Evolutionary conservation across 371 early-diverging fungal species (phyloP), one percentile per base, ranked within the genome.

Genomic region (Mucor indicus): DNA sequence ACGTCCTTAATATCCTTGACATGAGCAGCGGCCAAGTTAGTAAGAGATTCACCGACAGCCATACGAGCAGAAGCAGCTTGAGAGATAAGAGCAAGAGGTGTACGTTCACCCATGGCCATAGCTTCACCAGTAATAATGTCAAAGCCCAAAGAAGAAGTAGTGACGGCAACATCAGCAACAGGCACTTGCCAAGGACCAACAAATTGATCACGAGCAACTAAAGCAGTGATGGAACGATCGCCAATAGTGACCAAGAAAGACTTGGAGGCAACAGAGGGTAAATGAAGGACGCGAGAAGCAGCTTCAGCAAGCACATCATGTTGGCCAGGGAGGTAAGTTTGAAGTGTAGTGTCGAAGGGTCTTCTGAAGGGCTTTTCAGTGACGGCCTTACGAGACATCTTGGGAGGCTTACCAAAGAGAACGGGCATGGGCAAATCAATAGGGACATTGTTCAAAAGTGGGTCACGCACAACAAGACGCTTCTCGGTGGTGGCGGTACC

Each of bases 151-250:
- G 86, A 80, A 3, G 94, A 84, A 6, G 83, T 80, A 6, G 89
- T 90, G 6, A 98, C 93, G 2, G 93, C 87, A 8, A 94, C 96
- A 65, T 98, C 96, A 22, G 97, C 91, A 19, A 98, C 95, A 35
- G 98, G 97, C 13, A 92, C 83, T 69, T 97, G 96, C 95, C 95
- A 96, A 1, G 95, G 93, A 4, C 98, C 97, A 20, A 96, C 97
- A 84, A 95, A 86, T 60, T 96, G 98, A 48, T 98, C 98, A 41
- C 96, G 90, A 11, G 89, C 89, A 3, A 96, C 93, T 57, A 96
- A 61, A 8, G 96, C 97, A 16, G 95, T 92, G 25, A 98, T 89
- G 2, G 92, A 87, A 16, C 98, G 87, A 62, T 98, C 98, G 50
- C 95, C 97, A 56, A 98, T 98, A 2, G 97, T 98, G 40, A 98